Conservation (phyloP, 768 basidiomycete genomes). For the Termitomyces sp. region DNA sequence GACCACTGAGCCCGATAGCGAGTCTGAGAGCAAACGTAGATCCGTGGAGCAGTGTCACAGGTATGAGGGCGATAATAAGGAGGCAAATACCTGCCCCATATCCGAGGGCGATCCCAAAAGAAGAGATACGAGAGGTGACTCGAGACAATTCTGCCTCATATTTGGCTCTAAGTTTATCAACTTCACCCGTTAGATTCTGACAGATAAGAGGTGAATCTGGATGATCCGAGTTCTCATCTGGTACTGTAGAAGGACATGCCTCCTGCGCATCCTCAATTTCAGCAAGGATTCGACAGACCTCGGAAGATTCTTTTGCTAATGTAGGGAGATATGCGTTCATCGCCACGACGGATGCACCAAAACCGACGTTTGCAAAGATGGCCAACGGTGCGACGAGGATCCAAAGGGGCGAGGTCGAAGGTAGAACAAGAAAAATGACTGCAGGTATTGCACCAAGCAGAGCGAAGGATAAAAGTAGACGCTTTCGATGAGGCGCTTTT, state of each 20-base stretch:
- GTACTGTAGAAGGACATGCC: conserved; percentile 8
- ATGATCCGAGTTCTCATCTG: conserved; percentile 18
- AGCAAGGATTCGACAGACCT: conserved; percentile 38
- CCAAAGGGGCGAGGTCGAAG: conserved; percentile 70
- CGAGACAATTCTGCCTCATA: conserved; percentile 58
- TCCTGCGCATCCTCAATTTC: conserved; percentile 23
- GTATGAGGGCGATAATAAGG: conserved; percentile 69
- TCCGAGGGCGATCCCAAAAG: conserved; percentile 80
- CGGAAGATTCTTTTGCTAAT: conserved; percentile 61
- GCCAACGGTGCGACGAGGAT: conserved; percentile 62
- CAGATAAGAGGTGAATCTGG: conserved; percentile 35
- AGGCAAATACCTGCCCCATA: conserved; percentile 79
- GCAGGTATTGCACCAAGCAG: conserved; percentile 64
- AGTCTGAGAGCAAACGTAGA: conserved; percentile 76
- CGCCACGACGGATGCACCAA: conserved; percentile 83
- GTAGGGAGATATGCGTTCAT: conserved; percentile 85
- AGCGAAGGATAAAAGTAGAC: conserved; percentile 72
- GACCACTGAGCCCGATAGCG: conserved; percentile 78
- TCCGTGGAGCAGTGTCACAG: conserved; percentile 66
- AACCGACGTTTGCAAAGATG: conserved; percentile 76
- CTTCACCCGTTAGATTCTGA: conserved; percentile 12
- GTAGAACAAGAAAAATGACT: conserved; percentile 63
- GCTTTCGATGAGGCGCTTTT: conserved; percentile 64
- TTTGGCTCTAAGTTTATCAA: conserved; percentile 23
- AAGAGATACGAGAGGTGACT: conserved; percentile 80